Conservation (phyloP, 257 asterid genomes). For the Plantago elongata region DNA sequence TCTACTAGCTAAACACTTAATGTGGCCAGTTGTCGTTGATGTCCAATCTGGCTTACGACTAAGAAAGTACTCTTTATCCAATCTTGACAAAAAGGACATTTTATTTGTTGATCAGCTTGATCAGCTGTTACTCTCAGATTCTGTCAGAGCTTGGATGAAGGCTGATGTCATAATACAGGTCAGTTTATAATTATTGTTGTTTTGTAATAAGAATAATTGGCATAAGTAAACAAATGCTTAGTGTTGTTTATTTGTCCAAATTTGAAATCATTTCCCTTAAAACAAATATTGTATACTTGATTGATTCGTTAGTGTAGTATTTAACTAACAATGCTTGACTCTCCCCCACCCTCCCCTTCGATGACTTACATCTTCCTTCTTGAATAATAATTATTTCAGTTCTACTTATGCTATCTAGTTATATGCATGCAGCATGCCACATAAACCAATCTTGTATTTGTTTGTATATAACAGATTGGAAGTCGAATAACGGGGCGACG, state of each 20-base stretch:
- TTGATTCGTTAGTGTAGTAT: no score
- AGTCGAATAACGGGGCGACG: constrained; percentile 88
- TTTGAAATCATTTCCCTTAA: not conserved
- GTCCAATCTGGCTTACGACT: constrained; percentile 83
- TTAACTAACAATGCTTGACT: no score
- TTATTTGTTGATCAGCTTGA: constrained; percentile 87
- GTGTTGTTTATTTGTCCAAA: not conserved
- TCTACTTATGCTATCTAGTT: constrained; percentile 11
- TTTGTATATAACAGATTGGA: constrained; percentile 60
- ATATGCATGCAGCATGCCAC: constrained; percentile 14
- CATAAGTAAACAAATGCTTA: no score
- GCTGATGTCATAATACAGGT: constrained; percentile 95
- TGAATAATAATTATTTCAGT: not conserved
- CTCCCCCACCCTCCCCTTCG: no score
- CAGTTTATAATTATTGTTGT: not conserved
- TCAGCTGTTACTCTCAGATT: constrained; percentile 76
- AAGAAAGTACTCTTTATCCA: constrained; percentile 67
- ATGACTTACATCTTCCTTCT: no score
- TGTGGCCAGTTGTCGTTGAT: constrained; percentile 86
- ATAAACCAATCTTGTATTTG: constrained; percentile 14
- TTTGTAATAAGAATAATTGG: not conserved
- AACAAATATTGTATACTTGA: not conserved
- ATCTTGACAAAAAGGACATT: constrained; percentile 52
- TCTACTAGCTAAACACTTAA: constrained; percentile 79
- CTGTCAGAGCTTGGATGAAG: constrained; percentile 57